Evolutionary conservation across 441 rosid species (phyloP).

Genomic region (Geranium incanum): DNA sequence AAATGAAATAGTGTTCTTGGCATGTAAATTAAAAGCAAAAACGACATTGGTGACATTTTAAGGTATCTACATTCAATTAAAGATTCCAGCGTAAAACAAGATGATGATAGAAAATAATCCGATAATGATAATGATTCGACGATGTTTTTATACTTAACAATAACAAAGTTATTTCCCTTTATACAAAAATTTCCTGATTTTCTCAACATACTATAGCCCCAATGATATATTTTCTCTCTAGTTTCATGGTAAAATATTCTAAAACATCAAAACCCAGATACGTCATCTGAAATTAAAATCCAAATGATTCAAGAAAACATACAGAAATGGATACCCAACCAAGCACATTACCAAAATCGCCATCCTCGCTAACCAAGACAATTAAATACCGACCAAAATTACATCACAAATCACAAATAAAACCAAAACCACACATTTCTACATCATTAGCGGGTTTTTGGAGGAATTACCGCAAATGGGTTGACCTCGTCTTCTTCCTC

Average conservation of each 20-base stretch:
- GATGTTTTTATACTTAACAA: too few species aligned
- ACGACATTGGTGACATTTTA: too few species aligned
- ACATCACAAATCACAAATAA: not conserved
- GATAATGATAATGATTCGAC: too few species aligned
- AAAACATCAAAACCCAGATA: slow-evolving; percentile 3
- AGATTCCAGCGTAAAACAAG: not conserved
- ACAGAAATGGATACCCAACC: not conserved
- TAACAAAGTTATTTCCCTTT: too few species aligned
- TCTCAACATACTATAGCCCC: not conserved
- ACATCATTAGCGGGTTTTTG: not conserved
- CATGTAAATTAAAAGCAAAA: too few species aligned
- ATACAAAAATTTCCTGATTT: too few species aligned
- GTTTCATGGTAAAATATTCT: not conserved
- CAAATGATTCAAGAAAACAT: not conserved
- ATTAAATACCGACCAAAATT: not conserved
- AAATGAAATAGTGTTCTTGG: too few species aligned
- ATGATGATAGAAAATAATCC: too few species aligned
- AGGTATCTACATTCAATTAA: too few species aligned
- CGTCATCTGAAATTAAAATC: not conserved
- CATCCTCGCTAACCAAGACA: not conserved
- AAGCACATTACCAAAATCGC: slow-evolving; percentile 11
- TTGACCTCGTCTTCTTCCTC: slow-evolving; percentile 70
- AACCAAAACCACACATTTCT: slow-evolving; percentile 5
- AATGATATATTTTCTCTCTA: not conserved
- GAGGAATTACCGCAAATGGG: slow-evolving; percentile 71